Conservation (phyloP, 257 asterid species). For the Solanum virginianum region DNA sequence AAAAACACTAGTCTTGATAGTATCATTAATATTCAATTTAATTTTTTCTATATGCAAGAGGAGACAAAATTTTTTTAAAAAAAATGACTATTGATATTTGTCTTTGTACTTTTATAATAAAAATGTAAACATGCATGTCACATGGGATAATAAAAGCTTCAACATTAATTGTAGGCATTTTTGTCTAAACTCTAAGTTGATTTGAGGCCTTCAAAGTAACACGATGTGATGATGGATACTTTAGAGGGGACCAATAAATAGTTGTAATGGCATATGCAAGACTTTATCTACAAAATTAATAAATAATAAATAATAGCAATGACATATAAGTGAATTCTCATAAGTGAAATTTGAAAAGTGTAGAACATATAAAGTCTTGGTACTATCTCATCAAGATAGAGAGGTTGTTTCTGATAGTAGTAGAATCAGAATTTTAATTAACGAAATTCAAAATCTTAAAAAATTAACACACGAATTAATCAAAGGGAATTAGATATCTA, state of each 20-base stretch:
- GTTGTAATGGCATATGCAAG: neutral
- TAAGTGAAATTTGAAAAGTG: no score
- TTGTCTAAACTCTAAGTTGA: neutral
- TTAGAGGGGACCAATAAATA: neutral
- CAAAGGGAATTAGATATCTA: no score
- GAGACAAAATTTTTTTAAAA: no score
- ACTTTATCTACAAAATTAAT: neutral
- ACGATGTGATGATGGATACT: neutral
- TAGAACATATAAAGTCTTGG: no score
- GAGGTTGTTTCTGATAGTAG: no score
- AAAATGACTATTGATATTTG: neutral
- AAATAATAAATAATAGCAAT: no score
- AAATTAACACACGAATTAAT: no score
- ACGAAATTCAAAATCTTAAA: no score
- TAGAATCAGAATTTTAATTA: no score
- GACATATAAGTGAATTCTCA: no score
- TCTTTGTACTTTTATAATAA: neutral
- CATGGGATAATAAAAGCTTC: neutral
- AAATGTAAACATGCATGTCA: neutral
- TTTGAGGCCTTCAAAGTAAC: neutral
- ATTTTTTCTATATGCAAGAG: neutral
- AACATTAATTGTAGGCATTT: neutral
- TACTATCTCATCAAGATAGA: no score
- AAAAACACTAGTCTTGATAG: neutral
- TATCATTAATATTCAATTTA: neutral